These are phyloP conservation scores for Colletotrichum sidae DNA, from an alignment of 2,329 filamentous ascomycete species.

Conservation along the genomic window DNA sequence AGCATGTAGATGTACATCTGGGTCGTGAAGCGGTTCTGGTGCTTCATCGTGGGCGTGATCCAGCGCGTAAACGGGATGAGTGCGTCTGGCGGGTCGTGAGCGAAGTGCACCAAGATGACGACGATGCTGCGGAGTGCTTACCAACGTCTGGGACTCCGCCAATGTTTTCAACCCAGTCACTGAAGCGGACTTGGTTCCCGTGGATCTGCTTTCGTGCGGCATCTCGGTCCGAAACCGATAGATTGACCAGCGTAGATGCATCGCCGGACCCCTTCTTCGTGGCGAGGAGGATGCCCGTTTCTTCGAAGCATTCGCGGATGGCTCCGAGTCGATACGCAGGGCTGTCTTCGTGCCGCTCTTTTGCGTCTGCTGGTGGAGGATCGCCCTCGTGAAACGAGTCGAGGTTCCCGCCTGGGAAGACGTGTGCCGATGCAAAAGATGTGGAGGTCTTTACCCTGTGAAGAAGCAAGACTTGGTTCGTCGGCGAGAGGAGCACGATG, in stretches of 20 bases:
- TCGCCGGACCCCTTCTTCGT: constrained; percentile 46
- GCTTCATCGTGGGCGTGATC: constrained; percentile 79
- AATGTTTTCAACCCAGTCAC: constrained; percentile 68
- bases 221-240: constrained; percentile 71
- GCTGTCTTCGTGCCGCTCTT: constrained; percentile 75
- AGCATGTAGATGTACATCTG: constrained; percentile 98
- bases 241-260: constrained; percentile 67
- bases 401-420: constrained; percentile 93
- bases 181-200: constrained; percentile 72
- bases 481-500: constrained; percentile 85
- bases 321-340: constrained; percentile 83
- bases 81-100: constrained; percentile 55
- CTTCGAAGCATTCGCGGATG: constrained; percentile 93
- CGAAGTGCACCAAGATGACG: background rate
- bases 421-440: constrained; percentile 91
- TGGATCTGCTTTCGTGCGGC: constrained; percentile 77
- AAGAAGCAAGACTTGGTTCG: constrained; percentile 88
- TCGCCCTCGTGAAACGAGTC: constrained; percentile 80
- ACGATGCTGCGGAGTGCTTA: constrained; percentile 46
- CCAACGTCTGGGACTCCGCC: constrained; percentile 75
- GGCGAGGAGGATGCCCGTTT: constrained; percentile 89
- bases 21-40: constrained; percentile 85
- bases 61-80: constrained; percentile 90
- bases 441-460: constrained; percentile 85
- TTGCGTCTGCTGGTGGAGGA: constrained; percentile 58